A percentile compares a stretch with the other conserved stretches of the same genome.
Evolutionary conservation across 345 rosid species (phyloP).

Genomic region (Syzygium oleosum): DNA sequence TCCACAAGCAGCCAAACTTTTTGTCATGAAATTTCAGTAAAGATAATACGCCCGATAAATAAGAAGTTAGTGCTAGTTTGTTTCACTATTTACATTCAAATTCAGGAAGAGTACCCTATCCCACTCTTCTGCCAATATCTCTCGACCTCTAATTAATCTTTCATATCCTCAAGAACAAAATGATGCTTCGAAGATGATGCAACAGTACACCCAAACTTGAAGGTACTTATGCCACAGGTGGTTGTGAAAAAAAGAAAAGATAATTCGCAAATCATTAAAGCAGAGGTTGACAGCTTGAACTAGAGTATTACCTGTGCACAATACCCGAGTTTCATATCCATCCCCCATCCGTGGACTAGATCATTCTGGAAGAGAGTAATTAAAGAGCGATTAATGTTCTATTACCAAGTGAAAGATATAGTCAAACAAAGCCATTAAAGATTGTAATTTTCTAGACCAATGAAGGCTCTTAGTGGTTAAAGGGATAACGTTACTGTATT

Average conservation of each 20-base stretch:
- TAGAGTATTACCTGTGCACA: slow-evolving; percentile 69
- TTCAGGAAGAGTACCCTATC: not conserved
- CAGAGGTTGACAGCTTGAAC: not conserved
- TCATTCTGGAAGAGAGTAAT: slow-evolving; percentile 48
- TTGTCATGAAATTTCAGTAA: not conserved
- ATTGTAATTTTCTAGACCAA: not conserved
- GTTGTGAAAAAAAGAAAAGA: not conserved
- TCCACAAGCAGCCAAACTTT: not conserved
- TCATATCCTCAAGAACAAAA: not conserved
- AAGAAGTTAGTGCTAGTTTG: not conserved
- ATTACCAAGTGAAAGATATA: not conserved
- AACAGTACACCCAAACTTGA: not conserved
- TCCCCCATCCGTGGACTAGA: slow-evolving; percentile 97
- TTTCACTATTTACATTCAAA: not conserved
- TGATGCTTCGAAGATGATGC: not conserved
- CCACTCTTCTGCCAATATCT: not conserved
- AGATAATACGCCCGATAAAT: not conserved
- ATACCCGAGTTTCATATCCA: slow-evolving; percentile 97
- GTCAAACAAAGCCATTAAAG: not conserved
- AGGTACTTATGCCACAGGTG: not conserved
- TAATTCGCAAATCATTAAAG: not conserved
- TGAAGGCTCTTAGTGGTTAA: not conserved
- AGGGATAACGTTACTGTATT: not conserved
- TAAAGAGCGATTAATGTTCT: not conserved
- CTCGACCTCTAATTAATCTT: not conserved